phyloP scores from a whole-genome alignment of 2,329 filamentous ascomycete species.

The Fonsecaea nubica region DNA sequence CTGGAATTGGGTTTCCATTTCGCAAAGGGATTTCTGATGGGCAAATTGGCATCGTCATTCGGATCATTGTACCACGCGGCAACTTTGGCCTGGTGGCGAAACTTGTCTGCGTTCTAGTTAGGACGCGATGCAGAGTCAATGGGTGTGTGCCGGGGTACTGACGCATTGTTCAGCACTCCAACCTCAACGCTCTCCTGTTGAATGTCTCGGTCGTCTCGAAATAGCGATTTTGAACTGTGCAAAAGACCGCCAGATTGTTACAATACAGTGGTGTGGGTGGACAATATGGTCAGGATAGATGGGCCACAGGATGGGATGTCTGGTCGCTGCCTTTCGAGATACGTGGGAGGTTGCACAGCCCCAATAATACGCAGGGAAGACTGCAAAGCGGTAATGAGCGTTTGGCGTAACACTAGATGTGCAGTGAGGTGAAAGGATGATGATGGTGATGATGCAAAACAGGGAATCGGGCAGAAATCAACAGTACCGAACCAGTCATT shows the following conservation, averaged over 20 bases:
- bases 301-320: neutral
- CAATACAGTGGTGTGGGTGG: neutral
- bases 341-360: slow-evolving; percentile 11
- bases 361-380: neutral
- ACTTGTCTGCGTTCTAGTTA: slow-evolving; percentile 34
- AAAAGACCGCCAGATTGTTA: neutral
- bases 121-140: neutral
- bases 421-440: slow-evolving; percentile 7
- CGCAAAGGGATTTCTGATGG: slow-evolving; percentile 33
- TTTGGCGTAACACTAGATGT: neutral
- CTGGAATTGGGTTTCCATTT: slow-evolving; percentile 30
- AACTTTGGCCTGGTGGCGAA: slow-evolving; percentile 36
- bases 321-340: neutral
- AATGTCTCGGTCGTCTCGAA: neutral
- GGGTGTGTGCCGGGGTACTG: slow-evolving; percentile 7
- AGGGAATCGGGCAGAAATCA: slow-evolving; percentile 15
- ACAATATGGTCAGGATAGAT: neutral
- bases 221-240: neutral
- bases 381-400: neutral
- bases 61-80: slow-evolving; percentile 38
- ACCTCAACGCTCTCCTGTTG: neutral
- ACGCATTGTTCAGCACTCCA: slow-evolving; percentile 29
- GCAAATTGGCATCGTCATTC: slow-evolving; percentile 26
- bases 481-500: slow-evolving; percentile 6
- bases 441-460: slow-evolving; percentile 11